These are phyloP conservation scores for Fusarium coicis DNA, from an alignment of 2,329 filamentous ascomycete genomes.

Conservation along the genomic window DNA sequence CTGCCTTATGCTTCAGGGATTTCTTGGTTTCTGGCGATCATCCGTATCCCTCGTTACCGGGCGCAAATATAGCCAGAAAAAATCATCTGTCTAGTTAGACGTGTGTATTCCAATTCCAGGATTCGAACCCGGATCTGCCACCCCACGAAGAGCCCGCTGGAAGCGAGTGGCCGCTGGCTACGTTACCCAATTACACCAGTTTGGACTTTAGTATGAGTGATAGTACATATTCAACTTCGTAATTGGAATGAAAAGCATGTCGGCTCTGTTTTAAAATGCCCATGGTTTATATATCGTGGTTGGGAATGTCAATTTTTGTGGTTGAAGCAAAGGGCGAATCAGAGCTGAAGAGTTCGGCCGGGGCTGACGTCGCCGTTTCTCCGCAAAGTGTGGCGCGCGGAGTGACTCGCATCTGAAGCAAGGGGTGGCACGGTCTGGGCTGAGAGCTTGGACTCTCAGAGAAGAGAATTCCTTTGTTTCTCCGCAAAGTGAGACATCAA, in stretches of 20 bases:
- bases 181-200: neutral
- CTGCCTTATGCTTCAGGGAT: neutral
- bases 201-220: neutral
- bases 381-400: slow-evolving; percentile 27
- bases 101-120: neutral
- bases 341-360: neutral
- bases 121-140: neutral
- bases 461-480: slow-evolving; percentile 22
- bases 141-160: neutral
- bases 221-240: neutral
- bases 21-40: neutral
- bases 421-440: slow-evolving; percentile 25
- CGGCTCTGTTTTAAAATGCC: neutral
- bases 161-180: neutral
- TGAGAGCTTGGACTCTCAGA: slow-evolving; percentile 19
- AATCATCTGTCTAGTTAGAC: neutral
- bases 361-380: slow-evolving; percentile 14
- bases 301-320: neutral
- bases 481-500: slow-evolving; percentile 40
- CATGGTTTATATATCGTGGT: neutral
- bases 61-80: neutral
- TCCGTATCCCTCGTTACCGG: neutral
- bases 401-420: slow-evolving; percentile 23
- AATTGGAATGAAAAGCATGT: neutral
- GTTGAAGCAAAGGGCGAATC: neutral